A percentile compares a stretch with the other conserved stretches of the same genome.
phyloP scores from a whole-genome alignment of 192 early-diverging fungal species.

The Podila verticillata region DNA sequence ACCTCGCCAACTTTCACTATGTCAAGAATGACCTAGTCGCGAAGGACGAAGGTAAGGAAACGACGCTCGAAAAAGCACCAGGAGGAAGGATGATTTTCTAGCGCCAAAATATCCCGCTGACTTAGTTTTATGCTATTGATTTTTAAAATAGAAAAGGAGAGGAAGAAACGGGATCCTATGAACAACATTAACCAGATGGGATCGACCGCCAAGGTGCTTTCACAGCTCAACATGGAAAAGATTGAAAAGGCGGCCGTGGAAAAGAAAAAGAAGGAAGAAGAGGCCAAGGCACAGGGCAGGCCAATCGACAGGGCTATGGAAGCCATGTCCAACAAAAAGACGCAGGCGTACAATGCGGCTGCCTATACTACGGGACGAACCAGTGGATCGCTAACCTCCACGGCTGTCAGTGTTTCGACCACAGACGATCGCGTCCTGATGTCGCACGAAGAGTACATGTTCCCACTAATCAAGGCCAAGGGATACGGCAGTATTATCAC shows the following conservation, averaged over 20 bases:
- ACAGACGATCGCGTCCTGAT: conserved; percentile 74
- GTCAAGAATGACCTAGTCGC: conserved; percentile 73
- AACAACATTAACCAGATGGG: conserved; percentile 71
- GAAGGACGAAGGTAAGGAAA: conserved; percentile 55
- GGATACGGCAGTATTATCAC: conserved; percentile 83
- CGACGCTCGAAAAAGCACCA: too few species aligned
- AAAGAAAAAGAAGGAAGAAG: conserved; percentile 19
- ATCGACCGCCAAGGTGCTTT: conserved; percentile 42
- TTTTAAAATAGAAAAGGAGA: conserved; percentile 50
- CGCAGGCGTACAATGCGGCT: conserved; percentile 79
- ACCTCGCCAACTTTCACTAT: conserved; percentile 81
- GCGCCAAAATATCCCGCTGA: neutral
- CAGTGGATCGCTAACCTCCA: conserved; percentile 89
- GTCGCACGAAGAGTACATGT: conserved; percentile 91
- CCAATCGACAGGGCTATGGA: conserved; percentile 23
- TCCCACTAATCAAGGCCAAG: conserved; percentile 82
- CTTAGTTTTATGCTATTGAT: neutral
- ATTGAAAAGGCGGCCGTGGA: conserved; percentile 43
- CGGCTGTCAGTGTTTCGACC: conserved; percentile 77
- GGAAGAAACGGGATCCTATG: conserved; percentile 59
- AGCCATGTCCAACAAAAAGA: conserved; percentile 53
- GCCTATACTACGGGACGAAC: conserved; percentile 83
- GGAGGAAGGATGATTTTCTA: too few species aligned
- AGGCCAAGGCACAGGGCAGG: conserved; percentile 19
- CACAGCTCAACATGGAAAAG: conserved; percentile 43